Conservation (phyloP, 2,329 filamentous ascomycete species). For the Calonectria fujianensis region DNA sequence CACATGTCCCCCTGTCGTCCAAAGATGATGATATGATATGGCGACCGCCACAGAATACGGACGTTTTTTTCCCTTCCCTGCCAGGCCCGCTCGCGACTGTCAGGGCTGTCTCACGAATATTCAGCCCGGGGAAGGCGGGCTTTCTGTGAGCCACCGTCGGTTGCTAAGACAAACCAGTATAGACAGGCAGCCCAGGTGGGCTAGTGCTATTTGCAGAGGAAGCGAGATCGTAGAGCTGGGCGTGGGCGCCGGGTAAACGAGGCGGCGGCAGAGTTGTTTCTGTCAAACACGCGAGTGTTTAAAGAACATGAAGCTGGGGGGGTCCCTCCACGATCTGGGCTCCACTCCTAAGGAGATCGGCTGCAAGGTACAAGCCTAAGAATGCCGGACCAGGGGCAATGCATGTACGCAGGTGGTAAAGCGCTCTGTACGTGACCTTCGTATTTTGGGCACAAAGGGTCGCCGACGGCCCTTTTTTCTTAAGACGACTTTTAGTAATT, state of each 20-base stretch:
- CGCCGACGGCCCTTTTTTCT: not conserved
- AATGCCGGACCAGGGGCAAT: conserved; percentile 16
- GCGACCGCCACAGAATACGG: not conserved
- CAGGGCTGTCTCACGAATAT: conserved; percentile 6
- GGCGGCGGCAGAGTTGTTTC: conserved; percentile 30
- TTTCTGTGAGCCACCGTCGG: conserved; percentile 4
- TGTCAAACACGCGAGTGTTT: conserved; percentile 38
- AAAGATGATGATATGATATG: conserved; percentile 9
- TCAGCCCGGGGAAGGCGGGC: conserved; percentile 7
- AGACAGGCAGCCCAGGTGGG: not conserved
- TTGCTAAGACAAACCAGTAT: not conserved
- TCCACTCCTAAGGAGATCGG: conserved; percentile 25
- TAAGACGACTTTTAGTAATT: not conserved
- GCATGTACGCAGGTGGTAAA: conserved; percentile 14
- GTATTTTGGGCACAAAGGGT: conserved; percentile 30
- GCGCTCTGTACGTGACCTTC: conserved; percentile 30
- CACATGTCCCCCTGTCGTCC: not conserved
- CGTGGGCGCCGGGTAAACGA: conserved; percentile 17
- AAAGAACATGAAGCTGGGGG: conserved; percentile 28
- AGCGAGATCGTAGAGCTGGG: conserved; percentile 7
- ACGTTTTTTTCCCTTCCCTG: not conserved
- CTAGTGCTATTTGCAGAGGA: conserved; percentile 12
- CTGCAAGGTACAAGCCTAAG: conserved; percentile 28
- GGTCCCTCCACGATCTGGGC: conserved; percentile 27
- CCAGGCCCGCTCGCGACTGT: not conserved